Evolutionary conservation across 106 monocot species (phyloP).

Genomic region (Amphibolis antarctica): DNA sequence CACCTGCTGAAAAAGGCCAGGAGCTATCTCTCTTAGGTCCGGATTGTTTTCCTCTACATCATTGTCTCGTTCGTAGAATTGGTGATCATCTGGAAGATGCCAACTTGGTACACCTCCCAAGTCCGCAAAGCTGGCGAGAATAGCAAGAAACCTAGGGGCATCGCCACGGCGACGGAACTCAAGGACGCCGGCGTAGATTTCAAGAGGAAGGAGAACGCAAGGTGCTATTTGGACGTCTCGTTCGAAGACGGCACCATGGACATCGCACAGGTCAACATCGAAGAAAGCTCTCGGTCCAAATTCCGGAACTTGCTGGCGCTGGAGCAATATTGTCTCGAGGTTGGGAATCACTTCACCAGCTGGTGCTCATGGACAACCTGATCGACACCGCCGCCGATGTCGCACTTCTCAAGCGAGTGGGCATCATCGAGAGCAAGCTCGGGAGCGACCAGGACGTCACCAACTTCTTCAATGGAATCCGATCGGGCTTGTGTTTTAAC

Average conservation of each 20-base stretch:
- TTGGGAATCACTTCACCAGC: not conserved
- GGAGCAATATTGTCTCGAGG: not conserved
- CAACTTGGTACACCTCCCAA: too few species aligned
- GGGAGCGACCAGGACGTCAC: conserved; percentile 16
- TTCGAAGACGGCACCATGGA: not conserved
- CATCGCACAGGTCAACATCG: not conserved
- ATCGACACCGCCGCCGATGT: not conserved
- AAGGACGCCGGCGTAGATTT: conserved; percentile 17
- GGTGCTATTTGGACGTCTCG: conserved; percentile 6
- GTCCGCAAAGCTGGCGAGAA: rapidly evolving
- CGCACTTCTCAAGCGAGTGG: conserved; percentile 4
- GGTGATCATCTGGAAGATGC: not conserved
- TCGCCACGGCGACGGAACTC: conserved; percentile 16
- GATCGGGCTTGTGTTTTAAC: not conserved
- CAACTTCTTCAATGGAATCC: conserved; percentile 12
- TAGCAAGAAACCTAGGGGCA: not conserved
- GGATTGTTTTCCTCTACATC: not conserved
- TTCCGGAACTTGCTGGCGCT: conserved; percentile 6
- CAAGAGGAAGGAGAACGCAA: not conserved
- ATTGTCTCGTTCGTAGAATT: not conserved
- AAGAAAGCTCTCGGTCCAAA: not conserved
- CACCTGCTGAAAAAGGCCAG: too few species aligned
- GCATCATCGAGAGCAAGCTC: conserved; percentile 15
- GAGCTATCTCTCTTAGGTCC: not conserved
- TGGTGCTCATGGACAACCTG: conserved; percentile 7